Base-by-base conservation (phyloP, 1,284 basidiomycete species). In the Ustilago tritici region DNA sequence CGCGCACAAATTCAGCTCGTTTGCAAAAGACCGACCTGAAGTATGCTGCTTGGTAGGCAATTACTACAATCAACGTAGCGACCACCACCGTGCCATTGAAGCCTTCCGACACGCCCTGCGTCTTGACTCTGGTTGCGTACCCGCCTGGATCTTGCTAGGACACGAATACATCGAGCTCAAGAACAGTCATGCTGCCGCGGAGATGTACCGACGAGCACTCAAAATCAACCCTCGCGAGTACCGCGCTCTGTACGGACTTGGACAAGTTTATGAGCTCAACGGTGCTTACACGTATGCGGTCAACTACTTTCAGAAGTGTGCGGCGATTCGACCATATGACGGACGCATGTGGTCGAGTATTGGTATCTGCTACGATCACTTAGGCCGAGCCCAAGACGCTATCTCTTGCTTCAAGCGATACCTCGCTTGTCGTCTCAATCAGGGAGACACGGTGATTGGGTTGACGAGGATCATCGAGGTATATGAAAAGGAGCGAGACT, bases 141-240 rank as follows among this genome's bases (percentile, higher is more conserved):
- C 94, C 3, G 97, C 97, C 4, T 99, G 97, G 97, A 98, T 96
- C n/a, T 87, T 99, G 72, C 95, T 99, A 92, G 97, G 97, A 0
- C 97, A 99, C 87, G 97, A 98, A 87, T 99, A 95, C 84, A 93
- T 99, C 62, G 97, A 99, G 88, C 91, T 98, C 90, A 98, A 98
- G 87, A 99, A 99, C 87, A 94, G 94, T 17, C 95, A 98, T 88
- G 96, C 97, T 2, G 97, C 97, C 1, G 96, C 98, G 63, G 97
- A 98, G 87, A 94, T 95, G 34, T 99, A 99, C 87, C 90, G 97
- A 56, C 90, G 95, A 83, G 97, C 96, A 63, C 92, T 98, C 70
- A 96, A 98, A 84, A 92, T 97, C 76, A 97, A 97, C 82, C 90
- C 94, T 58, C 97, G 98, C 86, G 83, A 84, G 58, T 98, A 98